phyloP scores from a whole-genome alignment of 306 rosid species.

The Medicago truncatula region MtrunA17r5.0-ANR NC_053045.1:30295501-30296000 shows the following conservation, averaged over 20 bases:
- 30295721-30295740: conserved; percentile 50
- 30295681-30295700: conserved; percentile 86
- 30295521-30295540: conserved; percentile 50
- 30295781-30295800: conserved; percentile 49
- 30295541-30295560: background rate
- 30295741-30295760: conserved; percentile 47
- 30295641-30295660: too few relatives aligned
- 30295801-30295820: conserved; percentile 41
- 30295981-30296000: conserved; percentile 13
- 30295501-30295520: conserved; percentile 92
- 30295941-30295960: conserved; percentile 34
- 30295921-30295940: conserved; percentile 32
- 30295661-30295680: background rate
- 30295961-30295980: conserved; percentile 16
- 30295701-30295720: conserved; percentile 80
- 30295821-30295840: conserved; percentile 47
- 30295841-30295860: conserved; percentile 38
- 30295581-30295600: background rate
- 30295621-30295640: background rate
- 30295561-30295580: background rate
- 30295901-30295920: conserved; percentile 19
- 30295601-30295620: background rate
- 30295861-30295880: conserved; percentile 40
- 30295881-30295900: conserved; percentile 38
- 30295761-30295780: conserved; percentile 35